Evolutionary conservation across 2,329 filamentous ascomycete species (phyloP), one percentile per base, ranked within the genome.

Genomic region (Phoma sp.): DNA sequence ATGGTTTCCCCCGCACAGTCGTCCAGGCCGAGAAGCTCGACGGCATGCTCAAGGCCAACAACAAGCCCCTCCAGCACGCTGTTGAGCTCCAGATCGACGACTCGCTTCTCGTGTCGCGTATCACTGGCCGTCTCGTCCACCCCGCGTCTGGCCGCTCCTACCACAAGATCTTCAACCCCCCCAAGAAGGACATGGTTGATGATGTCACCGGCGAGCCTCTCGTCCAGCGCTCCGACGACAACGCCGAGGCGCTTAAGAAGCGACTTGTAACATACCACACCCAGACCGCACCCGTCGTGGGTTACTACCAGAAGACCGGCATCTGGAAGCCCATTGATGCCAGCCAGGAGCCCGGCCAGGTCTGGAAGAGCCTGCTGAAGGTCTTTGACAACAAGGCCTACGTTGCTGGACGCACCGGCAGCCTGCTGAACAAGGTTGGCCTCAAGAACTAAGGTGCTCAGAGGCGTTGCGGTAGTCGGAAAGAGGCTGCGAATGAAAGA

Each of bases 101-200:
- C 75, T 85, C 85, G 37, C 89, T 99, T 54, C 87, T 99, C 56
- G 93, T 99, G 59, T 88, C 93, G 65, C 91, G 95, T 73, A 98
- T 99, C 78, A 99, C 95, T 58, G 95, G 95, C 71, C 93, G 95
- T 71, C 84, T 99, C 59, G 83, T 99, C 68, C 95, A 99, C 84
- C 93, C 93, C 54, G 93, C 93, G 47, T 97, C 93, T 52, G 95
- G 95, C 64, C 92, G 95, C 73, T 92, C 90, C 66, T 99, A 99
- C 83, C 95, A 99, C 87, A 95, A 89, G 80, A 89, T 95, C 78
- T 99, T 99, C 88, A 98, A 97, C 86, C 95, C 95, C 46, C 95
- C 95, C 70, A 96, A 97, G 86, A 80, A 86, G 69, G 71, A 85
- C 63, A 98, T 98, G 95, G 96, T 87, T 75, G 95, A 99, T 78